phyloP scores from a whole-genome alignment of 225 moss, liverwort and hornwort species.

The Rhytidiadelphus loreus region DNA sequence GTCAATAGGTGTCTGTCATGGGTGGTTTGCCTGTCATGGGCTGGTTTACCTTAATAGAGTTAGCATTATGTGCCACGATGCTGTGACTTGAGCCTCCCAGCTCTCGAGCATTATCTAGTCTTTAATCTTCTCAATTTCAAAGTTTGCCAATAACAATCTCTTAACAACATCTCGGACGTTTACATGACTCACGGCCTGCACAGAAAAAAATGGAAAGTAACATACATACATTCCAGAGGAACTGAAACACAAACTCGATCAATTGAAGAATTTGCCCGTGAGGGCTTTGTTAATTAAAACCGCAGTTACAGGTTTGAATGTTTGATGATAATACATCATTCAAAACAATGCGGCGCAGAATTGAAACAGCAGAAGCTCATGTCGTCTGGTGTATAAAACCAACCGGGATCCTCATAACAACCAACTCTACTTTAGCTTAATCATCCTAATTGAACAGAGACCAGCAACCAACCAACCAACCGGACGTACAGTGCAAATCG shows the following conservation, averaged over 20 bases:
- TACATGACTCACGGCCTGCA: neutral
- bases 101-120: too few species aligned
- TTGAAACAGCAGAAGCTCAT: neutral
- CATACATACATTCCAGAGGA: neutral
- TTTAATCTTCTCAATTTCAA: too few species aligned
- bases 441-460: neutral
- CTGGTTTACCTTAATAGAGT: too few species aligned
- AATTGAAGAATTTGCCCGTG: neutral
- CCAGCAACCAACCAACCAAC: neutral
- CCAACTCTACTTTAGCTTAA: neutral
- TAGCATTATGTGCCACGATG: too few species aligned
- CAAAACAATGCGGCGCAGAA: neutral
- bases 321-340: neutral
- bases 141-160: too few species aligned
- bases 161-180: too few species aligned
- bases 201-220: neutral
- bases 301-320: neutral
- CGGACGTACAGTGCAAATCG: neutral
- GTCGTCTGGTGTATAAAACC: neutral
- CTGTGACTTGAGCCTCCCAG: too few species aligned
- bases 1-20: too few species aligned
- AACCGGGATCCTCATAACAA: neutral
- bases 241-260: neutral
- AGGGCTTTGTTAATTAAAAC: neutral
- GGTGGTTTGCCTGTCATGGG: too few species aligned